phyloP scores from a whole-genome alignment of 768 basidiomycete genomes.

The Amylocystis lapponica region DNA sequence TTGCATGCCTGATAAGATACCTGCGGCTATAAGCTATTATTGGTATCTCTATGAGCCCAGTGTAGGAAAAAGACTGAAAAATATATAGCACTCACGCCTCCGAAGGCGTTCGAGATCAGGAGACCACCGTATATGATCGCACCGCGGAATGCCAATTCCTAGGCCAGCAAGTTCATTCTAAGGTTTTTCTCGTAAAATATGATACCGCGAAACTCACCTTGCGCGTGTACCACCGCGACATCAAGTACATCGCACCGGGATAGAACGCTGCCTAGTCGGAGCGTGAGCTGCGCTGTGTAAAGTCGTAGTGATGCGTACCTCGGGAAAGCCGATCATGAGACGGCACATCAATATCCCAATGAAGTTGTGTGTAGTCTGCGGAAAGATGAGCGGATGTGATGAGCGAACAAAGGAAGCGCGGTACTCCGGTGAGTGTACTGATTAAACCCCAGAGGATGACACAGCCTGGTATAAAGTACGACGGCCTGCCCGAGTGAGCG shows the following conservation, averaged over 20 bases:
- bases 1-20: constrained; percentile 64
- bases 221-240: constrained; percentile 33
- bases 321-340: constrained; percentile 61
- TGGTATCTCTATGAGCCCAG: no score
- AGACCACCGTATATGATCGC: constrained; percentile 56
- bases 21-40: constrained; percentile 70
- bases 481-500: constrained; percentile 39
- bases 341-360: constrained; percentile 51
- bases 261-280: constrained; percentile 50
- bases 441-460: constrained; percentile 60
- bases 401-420: background rate
- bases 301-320: constrained; percentile 29
- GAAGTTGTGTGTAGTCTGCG: constrained; percentile 48
- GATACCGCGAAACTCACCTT: constrained; percentile 16
- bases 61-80: no score
- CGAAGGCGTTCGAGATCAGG: constrained; percentile 63
- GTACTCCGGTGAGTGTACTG: constrained; percentile 56
- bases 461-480: constrained; percentile 54
- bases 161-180: no score
- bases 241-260: constrained; percentile 44
- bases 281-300: no score
- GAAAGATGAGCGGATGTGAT: background rate
- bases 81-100: constrained; percentile 47
- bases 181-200: constrained; percentile 16
- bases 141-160: constrained; percentile 62